Percentiles rank a stretch among this genome's conserved stretches.
phyloP scores from a whole-genome alignment of 768 basidiomycete species.

The Boletellus ananas region DNA sequence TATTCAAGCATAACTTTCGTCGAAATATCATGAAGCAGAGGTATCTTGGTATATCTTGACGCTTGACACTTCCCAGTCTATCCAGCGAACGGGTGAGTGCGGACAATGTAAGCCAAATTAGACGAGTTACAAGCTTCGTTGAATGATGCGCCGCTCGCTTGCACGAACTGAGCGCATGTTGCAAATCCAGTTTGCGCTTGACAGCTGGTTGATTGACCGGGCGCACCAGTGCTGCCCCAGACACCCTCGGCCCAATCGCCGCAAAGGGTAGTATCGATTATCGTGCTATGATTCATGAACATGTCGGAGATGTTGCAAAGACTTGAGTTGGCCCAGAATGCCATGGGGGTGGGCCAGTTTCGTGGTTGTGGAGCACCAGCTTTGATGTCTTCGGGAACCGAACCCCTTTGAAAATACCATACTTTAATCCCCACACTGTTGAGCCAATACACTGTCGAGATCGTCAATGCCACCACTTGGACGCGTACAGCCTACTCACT shows the following conservation, averaged over 20 bases:
- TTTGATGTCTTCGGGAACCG: constrained; percentile 74
- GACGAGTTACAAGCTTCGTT: constrained; percentile 68
- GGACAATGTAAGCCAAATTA: not conserved
- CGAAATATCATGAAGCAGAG: constrained; percentile 15
- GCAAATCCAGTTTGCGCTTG: constrained; percentile 77
- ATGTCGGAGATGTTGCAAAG: constrained; percentile 73
- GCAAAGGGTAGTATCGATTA: constrained; percentile 86
- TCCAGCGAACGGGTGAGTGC: constrained; percentile 3
- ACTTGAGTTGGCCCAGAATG: constrained; percentile 67
- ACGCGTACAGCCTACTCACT: constrained; percentile 48
- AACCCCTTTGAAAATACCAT: constrained; percentile 75
- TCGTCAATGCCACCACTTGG: not conserved
- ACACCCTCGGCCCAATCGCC: constrained; percentile 87
- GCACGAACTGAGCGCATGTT: constrained; percentile 77
- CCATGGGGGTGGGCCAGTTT: constrained; percentile 74
- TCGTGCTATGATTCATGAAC: constrained; percentile 72
- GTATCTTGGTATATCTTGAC: constrained; percentile 66
- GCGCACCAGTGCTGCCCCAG: constrained; percentile 71
- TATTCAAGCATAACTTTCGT: constrained; percentile 9
- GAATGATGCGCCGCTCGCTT: constrained; percentile 66
- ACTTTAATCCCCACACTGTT: constrained; percentile 75
- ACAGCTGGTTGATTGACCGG: constrained; percentile 85
- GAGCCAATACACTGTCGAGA: constrained; percentile 14
- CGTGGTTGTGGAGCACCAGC: constrained; percentile 70
- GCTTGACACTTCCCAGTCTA: constrained; percentile 81